Evolutionary conservation across 2,329 filamentous ascomycete genomes (phyloP), one percentile per base, ranked within the genome.

Genomic region (Kalaharituber pfeilii): DNA sequence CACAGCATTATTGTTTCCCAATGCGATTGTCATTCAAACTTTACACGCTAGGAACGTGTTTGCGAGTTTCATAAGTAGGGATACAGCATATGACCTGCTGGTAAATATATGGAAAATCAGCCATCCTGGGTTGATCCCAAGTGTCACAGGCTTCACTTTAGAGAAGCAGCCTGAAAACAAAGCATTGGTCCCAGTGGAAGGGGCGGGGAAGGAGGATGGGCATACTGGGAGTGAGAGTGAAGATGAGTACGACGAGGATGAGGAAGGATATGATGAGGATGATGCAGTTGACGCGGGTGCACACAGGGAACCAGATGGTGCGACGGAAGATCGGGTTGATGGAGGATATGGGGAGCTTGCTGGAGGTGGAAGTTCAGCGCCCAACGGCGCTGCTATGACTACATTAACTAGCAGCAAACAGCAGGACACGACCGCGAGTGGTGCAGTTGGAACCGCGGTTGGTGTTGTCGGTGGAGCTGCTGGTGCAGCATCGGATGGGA

Each of bases 31-130:
- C 70, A 94, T 98, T 44, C 87, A 93, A 50, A 98, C 91, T 0
- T 72, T 96, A 11, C 91, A 98, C 66, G 87, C 91, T 44, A 87
- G 91, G 61, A 91, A 98, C 65, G 81, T 93, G 1, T 98, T 98
- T 69, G 88, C 91, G 53, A 95, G 88, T 69, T 86, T 98, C 61
- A 82, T 94, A 4, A 91, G 86, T 64, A 78, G 91, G 66, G 91
- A 98, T 69, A 86, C 88, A 2, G 96, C 93, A 0, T 98, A 96
- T 65, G 93, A 98, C 66, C 72, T 98, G 47, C 88, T 98, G 66
- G 84, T 98, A 61, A 93, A 93, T 56, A 96, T 98, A 56, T 98
- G 91, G 91, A 94, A 94, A 67, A 82, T 95, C 27, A 91, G 86
- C 15, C 91, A 98, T 66, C 89, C 91, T 1, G 86, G 86, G 53